phyloP scores from a whole-genome alignment of 2,329 filamentous ascomycete genomes.

The Phaeosphaeria sp. region DNA sequence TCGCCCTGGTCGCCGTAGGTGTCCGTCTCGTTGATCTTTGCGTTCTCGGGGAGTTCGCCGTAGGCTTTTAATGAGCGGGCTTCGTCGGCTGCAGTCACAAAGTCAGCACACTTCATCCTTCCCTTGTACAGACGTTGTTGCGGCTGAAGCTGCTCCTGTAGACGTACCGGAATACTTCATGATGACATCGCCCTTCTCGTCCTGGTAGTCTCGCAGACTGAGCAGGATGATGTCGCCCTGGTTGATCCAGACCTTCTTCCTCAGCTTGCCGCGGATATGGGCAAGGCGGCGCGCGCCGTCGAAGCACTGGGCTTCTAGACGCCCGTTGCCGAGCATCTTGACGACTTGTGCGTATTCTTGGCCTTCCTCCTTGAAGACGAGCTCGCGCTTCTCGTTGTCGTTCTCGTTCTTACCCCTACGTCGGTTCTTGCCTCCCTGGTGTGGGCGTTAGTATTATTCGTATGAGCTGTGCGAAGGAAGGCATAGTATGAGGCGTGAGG shows the following conservation, averaged over 20 bases:
- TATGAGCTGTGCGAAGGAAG: background rate
- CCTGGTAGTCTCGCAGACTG: slow-evolving; percentile 89
- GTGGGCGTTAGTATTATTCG: slow-evolving; percentile 18
- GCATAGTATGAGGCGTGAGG: slow-evolving; percentile 4
- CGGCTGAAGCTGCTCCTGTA: background rate
- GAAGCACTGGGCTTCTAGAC: slow-evolving; percentile 92
- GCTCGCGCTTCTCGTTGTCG: slow-evolving; percentile 98
- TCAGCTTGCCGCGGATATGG: slow-evolving; percentile 92
- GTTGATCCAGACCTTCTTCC: slow-evolving; percentile 98
- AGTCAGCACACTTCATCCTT: slow-evolving; percentile 68
- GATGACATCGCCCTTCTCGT: slow-evolving; percentile 91
- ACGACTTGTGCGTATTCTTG: slow-evolving; percentile 89
- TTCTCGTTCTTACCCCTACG: slow-evolving; percentile 96
- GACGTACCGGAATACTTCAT: slow-evolving; percentile 75
- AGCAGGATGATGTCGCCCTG: slow-evolving; percentile 79
- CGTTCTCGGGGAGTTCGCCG: slow-evolving; percentile 93
- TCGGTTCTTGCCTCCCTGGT: slow-evolving; percentile 94
- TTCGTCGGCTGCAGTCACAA: slow-evolving; percentile 86
- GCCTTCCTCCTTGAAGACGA: slow-evolving; percentile 98
- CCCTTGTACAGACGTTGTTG: slow-evolving; percentile 47
- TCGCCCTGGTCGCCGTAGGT: slow-evolving; percentile 90
- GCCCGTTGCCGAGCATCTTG: slow-evolving; percentile 96
- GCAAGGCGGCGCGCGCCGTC: slow-evolving; percentile 87
- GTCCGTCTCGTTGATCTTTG: slow-evolving; percentile 99
- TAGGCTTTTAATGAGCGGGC: slow-evolving; percentile 95